Evolutionary conservation across 192 early-diverging fungal genomes (phyloP).

Genomic region (Gonapodya prolifera): DNA sequence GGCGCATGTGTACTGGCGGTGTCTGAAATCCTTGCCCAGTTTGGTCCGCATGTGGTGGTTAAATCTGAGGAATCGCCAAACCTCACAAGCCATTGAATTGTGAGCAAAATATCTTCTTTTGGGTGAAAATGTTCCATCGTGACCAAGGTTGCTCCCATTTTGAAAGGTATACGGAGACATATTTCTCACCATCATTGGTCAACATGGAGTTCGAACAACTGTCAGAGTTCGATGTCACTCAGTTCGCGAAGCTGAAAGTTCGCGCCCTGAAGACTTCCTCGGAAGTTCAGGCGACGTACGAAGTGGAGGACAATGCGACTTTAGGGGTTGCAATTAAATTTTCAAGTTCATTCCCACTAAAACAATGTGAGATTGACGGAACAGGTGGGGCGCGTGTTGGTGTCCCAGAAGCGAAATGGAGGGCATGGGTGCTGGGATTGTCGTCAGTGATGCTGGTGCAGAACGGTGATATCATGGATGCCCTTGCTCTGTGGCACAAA

Average conservation of each 20-base stretch:
- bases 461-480: conserved; percentile 70
- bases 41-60: conserved; percentile 70
- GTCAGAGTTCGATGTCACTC: conserved; percentile 24
- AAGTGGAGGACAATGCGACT: conserved; percentile 58
- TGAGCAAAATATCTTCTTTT: conserved; percentile 12
- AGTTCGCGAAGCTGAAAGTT: conserved; percentile 47
- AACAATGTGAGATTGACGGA: conserved; percentile 57
- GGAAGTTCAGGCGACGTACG: conserved; percentile 58
- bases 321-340: conserved; percentile 62
- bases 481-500: conserved; percentile 59
- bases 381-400: conserved; percentile 38
- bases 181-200: conserved; percentile 50
- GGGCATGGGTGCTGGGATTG: conserved; percentile 28
- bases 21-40: conserved; percentile 47
- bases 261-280: conserved; percentile 43
- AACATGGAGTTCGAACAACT: conserved; percentile 44
- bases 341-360: conserved; percentile 55
- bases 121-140: neutral
- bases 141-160: neutral
- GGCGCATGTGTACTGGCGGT: conserved; percentile 59
- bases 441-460: conserved; percentile 44
- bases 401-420: conserved; percentile 46
- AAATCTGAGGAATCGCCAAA: conserved; percentile 64
- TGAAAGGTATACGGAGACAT: conserved; percentile 54
- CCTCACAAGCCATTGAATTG: conserved; percentile 57